Evolutionary conservation across 108 stramenopile genomes (phyloP), one percentile per base, ranked within the genome.

Genomic region (Fragilariopsis cylindrus): DNA sequence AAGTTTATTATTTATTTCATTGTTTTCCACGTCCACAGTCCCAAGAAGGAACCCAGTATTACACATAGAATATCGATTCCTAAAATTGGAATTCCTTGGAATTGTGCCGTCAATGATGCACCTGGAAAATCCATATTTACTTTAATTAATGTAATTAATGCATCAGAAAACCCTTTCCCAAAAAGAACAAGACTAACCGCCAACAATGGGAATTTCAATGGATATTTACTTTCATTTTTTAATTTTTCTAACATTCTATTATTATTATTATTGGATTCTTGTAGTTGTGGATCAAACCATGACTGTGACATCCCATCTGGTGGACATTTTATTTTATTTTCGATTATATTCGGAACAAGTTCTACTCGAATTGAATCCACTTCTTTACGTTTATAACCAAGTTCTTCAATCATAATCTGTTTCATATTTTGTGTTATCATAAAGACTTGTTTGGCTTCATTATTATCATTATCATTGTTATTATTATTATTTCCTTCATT

Each of bases 141-240:
- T 64, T 78, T 78, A 64, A 78, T 78, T 16, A 78, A 18, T 30
- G 77, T 78, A 57, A 78, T 74, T 48, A 78, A 7, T 12, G 77
- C 77, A 74, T 78, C 77, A 12, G 57, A 55, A 66, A 78, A 74
- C 3, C 77, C 77, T 67, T 78, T 78, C 4, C 77, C 77, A 60
- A 78, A 78, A 9, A 78, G 66, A 41, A 78, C 47, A 18, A 64
- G 57, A 30, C 77, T 71, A 4, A 78, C 48, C 11, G 41, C 77
- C 63, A 78, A 48, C 53, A 78, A 73, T 9, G 77, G 77, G n/a
- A 78, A 78, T 57, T 78, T 78, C 19, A 78, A 49, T 21, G 77
- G 77, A 74, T 74, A 78, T 78, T 74, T 73, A 57, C 56, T 68
- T 48, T 78, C 77, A 5, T 49, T 40, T 58, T 78, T 66, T 4